phyloP scores from a whole-genome alignment of 306 rosid species.

The Casuarina glauca region DNA sequence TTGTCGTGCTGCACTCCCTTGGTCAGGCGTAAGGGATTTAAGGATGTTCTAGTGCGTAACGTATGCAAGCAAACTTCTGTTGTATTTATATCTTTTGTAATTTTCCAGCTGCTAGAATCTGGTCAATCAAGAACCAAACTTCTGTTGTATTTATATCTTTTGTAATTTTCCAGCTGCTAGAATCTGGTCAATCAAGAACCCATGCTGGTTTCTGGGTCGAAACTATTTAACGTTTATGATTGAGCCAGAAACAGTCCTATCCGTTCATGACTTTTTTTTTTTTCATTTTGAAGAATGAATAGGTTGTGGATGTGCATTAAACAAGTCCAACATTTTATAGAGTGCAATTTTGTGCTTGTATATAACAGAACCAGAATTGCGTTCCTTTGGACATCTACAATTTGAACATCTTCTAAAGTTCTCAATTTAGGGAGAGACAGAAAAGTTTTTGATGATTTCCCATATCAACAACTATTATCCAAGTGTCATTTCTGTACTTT shows the following conservation, averaged over 20 bases:
- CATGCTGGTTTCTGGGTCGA: not conserved
- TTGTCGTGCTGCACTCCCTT: not conserved
- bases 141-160: not conserved
- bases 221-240: not conserved
- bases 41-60: not conserved
- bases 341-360: too few relatives aligned
- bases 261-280: not conserved
- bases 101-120: not conserved
- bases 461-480: too few relatives aligned
- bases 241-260: not conserved
- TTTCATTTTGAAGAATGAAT: too few relatives aligned
- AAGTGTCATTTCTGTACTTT: too few relatives aligned
- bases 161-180: not conserved
- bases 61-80: not conserved
- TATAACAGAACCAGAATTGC: too few relatives aligned
- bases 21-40: not conserved
- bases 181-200: not conserved
- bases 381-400: too few relatives aligned
- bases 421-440: too few relatives aligned
- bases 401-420: too few relatives aligned
- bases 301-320: too few relatives aligned
- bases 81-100: not conserved
- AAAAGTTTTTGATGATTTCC: too few relatives aligned
- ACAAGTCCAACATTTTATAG: too few relatives aligned
- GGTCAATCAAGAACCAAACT: not conserved